A percentile compares a stretch with the other conserved stretches of the same genome.
phyloP scores from a whole-genome alignment of 2,329 filamentous ascomycete genomes.

The Pseudogymnoascus sp. region DNA sequence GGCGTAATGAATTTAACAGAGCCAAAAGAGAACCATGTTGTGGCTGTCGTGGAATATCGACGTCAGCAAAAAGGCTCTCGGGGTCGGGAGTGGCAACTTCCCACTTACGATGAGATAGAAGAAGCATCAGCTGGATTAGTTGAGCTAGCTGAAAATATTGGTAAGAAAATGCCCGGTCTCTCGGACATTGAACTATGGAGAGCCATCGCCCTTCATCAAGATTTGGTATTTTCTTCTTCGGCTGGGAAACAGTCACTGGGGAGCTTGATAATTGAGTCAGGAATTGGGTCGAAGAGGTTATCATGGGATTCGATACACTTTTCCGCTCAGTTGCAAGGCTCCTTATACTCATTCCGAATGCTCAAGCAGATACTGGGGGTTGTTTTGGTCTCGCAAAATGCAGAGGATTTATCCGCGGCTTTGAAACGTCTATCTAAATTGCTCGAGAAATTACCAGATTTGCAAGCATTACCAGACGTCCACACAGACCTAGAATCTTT shows the following conservation, averaged over 20 bases:
- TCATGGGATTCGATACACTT: conserved; percentile 28
- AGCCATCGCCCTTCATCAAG: conserved; percentile 23
- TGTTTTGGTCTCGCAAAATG: neutral
- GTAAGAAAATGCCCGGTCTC: conserved; percentile 14
- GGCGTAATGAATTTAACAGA: conserved; percentile 38
- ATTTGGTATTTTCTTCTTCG: conserved; percentile 22
- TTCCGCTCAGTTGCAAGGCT: conserved; percentile 26
- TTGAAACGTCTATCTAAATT: neutral
- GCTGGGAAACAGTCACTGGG: conserved; percentile 19
- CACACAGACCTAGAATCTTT: neutral
- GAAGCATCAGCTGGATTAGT: conserved; percentile 20
- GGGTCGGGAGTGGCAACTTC: conserved; percentile 24
- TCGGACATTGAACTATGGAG: conserved; percentile 20
- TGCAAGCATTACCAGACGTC: neutral
- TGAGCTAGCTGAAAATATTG: conserved; percentile 14
- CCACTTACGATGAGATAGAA: conserved; percentile 18
- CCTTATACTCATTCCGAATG: conserved; percentile 28
- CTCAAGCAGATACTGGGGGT: conserved; percentile 25
- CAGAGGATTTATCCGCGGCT: neutral
- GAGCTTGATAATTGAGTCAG: neutral
- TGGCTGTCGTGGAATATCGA: conserved; percentile 24
- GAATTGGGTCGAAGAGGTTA: conserved; percentile 12
- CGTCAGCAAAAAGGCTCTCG: conserved; percentile 21
- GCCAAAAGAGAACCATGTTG: conserved; percentile 17
- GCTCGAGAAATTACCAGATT: neutral